Evolutionary conservation across 2,329 filamentous ascomycete species (phyloP).

Genomic region (Monosporascus sp.): DNA sequence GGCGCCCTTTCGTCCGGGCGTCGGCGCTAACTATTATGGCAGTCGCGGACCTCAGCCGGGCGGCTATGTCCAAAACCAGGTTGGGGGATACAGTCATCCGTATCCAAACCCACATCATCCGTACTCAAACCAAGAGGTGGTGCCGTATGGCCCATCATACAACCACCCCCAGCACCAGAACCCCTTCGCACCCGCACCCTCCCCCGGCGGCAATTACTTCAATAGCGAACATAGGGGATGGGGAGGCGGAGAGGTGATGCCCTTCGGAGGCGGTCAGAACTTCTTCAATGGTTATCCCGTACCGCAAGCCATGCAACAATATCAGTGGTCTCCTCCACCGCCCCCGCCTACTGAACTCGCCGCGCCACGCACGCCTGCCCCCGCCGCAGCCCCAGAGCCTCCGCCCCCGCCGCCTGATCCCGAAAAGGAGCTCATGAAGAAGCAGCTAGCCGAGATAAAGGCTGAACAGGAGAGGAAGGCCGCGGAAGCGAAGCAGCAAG

Average conservation of each 20-base stretch:
- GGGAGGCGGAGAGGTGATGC: constrained; percentile 28
- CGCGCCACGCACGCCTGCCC: constrained; percentile 16
- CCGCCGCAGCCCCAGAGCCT: constrained; percentile 14
- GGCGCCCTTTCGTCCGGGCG: constrained; percentile 19
- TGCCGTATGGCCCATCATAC: constrained; percentile 35
- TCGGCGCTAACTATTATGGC: constrained; percentile 23
- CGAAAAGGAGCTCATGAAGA: constrained; percentile 56
- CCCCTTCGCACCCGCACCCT: constrained; percentile 24
- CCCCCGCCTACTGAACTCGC: constrained; percentile 27
- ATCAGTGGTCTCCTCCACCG: constrained; percentile 33
- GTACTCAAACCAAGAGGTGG: constrained; percentile 36
- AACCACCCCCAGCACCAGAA: constrained; percentile 22
- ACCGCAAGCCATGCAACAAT: constrained; percentile 48
- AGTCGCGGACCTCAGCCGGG: constrained; percentile 28
- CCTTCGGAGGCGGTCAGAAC: constrained; percentile 31
- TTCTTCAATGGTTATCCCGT: constrained; percentile 34
- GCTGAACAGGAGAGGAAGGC: constrained; percentile 40
- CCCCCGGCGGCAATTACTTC: constrained; percentile 38
- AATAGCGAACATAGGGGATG: constrained; percentile 26
- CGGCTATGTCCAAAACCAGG: constrained; percentile 45
- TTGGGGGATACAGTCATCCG: constrained; percentile 36
- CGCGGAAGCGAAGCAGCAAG: constrained; percentile 38
- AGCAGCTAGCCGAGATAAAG: constrained; percentile 50
- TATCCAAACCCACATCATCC: constrained; percentile 16
- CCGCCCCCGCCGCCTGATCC: constrained; percentile 33